Percentiles rank a stretch among this genome's conserved stretches.
Conservation (phyloP, 73 alveolate genomes). For the Effrenium voratum region DNA sequence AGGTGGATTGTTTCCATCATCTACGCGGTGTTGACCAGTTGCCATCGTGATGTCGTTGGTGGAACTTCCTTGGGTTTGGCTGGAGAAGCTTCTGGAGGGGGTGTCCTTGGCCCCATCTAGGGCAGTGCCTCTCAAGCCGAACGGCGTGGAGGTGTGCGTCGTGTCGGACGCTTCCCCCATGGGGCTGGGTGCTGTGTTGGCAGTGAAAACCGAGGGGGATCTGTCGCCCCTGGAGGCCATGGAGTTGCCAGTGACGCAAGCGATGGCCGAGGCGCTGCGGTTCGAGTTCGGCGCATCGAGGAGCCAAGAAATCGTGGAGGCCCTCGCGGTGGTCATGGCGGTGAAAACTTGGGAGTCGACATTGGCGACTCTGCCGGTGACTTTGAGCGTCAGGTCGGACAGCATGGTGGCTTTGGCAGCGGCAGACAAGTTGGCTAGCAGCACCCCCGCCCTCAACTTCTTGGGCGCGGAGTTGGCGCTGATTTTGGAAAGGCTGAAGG, state of each 20-base stretch:
- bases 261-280: no score
- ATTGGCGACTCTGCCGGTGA: not conserved
- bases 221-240: no score
- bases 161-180: constrained; percentile 14
- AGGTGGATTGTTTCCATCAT: constrained; percentile 11
- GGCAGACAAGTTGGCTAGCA: not conserved
- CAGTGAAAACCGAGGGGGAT: no score
- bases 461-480: not conserved
- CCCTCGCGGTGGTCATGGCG: not conserved
- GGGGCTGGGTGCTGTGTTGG: not conserved
- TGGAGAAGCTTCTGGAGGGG: not conserved
- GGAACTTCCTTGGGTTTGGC: not conserved
- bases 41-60: not conserved
- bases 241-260: no score
- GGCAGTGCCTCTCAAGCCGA: not conserved
- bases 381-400: not conserved
- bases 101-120: not conserved
- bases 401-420: not conserved
- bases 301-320: not conserved
- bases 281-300: no score
- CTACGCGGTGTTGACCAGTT: not conserved
- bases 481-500: not conserved
- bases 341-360: not conserved
- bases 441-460: not conserved
- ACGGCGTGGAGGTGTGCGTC: not conserved